A percentile compares a stretch with the other conserved stretches of the same genome.
These are phyloP conservation scores for Microcos paniculata DNA, from an alignment of 345 rosid genomes.

Conservation along the genomic window DNA sequence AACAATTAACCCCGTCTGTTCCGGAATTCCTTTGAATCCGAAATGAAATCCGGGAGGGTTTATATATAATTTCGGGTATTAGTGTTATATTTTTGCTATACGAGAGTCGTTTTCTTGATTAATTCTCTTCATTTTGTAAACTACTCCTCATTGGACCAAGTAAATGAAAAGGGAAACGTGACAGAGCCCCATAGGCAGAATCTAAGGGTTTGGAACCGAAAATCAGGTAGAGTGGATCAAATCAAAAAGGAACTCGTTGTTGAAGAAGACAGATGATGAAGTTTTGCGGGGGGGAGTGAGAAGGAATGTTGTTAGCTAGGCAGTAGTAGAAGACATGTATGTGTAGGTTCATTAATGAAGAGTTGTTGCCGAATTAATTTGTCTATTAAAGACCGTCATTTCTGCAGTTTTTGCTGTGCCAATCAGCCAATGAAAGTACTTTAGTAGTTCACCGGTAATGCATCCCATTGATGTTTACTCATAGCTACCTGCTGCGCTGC, in stretches of 20 bases:
- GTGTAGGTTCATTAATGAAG: neutral
- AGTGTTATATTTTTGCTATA: no score
- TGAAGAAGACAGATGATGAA: neutral
- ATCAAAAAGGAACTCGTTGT: neutral
- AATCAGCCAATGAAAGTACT: neutral
- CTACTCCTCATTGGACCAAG: neutral
- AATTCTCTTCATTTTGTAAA: neutral
- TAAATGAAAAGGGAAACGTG: neutral
- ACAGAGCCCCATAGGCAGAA: neutral
- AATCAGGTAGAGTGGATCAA: neutral
- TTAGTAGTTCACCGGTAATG: slow-evolving; percentile 6
- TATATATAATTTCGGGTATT: neutral
- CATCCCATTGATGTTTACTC: neutral
- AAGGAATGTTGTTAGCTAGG: neutral
- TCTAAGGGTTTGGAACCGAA: neutral
- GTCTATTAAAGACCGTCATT: neutral
- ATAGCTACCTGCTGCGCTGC: neutral
- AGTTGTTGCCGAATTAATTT: neutral
- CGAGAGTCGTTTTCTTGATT: no score
- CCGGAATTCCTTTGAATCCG: no score
- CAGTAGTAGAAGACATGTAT: no score
- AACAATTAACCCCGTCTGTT: no score
- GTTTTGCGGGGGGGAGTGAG: neutral
- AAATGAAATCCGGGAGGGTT: no score
- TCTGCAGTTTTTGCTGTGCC: neutral